phyloP scores from a whole-genome alignment of 257 asterid genomes.

The Solanum sparsipilum region DNA sequence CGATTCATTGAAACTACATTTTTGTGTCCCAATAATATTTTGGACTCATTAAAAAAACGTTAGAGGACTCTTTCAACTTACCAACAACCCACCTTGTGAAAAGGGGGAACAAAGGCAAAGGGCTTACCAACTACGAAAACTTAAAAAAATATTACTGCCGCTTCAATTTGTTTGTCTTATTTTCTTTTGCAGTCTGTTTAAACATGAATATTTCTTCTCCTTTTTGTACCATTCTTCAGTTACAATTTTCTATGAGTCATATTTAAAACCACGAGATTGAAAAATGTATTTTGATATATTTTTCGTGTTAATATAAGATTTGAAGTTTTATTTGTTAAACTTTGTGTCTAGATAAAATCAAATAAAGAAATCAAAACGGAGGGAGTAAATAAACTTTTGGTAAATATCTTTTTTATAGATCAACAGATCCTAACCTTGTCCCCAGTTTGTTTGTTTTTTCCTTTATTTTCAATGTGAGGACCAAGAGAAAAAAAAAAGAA shows the following conservation, averaged over 20 bases:
- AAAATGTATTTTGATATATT: too few relatives aligned
- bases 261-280: too few relatives aligned
- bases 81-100: background rate
- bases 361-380: too few relatives aligned
- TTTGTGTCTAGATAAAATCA: too few relatives aligned
- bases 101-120: background rate
- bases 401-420: too few relatives aligned
- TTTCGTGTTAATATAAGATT: too few relatives aligned
- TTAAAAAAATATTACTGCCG: rapidly evolving
- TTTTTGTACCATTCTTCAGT: too few relatives aligned
- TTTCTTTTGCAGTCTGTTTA: background rate
- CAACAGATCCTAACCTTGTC: too few relatives aligned
- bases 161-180: rapidly evolving
- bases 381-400: too few relatives aligned
- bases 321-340: too few relatives aligned
- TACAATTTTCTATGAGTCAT: background rate
- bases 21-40: background rate
- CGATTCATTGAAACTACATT: background rate
- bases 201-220: too few relatives aligned
- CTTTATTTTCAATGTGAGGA: background rate
- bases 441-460: too few relatives aligned
- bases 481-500: background rate
- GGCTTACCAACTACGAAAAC: background rate
- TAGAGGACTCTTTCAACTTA: background rate
- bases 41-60: background rate